These are phyloP conservation scores for Cocos nucifera DNA, from an alignment of 176 grass and related monocot species.

Conservation along the genomic window DNA sequence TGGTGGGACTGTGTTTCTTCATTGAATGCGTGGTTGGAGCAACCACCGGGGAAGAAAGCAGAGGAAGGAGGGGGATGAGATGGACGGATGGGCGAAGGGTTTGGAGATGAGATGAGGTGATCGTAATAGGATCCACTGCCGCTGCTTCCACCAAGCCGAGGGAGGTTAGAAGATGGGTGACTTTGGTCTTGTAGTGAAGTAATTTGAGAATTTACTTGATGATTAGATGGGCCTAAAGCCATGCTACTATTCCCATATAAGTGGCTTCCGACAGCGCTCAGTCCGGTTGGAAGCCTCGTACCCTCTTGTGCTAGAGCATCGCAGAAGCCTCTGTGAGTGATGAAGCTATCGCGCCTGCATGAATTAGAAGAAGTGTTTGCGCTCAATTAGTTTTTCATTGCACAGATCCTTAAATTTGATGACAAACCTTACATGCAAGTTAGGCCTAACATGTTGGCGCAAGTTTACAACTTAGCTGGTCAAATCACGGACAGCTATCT, in stretches of 20 bases:
- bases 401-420: no score
- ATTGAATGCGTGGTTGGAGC: neutral
- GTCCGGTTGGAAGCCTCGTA: neutral
- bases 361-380: neutral
- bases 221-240: neutral
- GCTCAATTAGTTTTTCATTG: no score
- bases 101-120: neutral
- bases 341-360: constrained; percentile 15
- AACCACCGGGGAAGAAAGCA: no score
- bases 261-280: neutral
- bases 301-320: constrained; percentile 5
- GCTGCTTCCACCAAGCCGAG: neutral
- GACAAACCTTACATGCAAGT: no score
- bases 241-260: neutral
- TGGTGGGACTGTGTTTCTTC: no score
- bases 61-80: neutral
- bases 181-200: neutral
- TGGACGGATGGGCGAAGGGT: neutral
- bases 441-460: no score
- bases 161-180: neutral
- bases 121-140: neutral
- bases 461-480: no score
- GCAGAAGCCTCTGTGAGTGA: constrained; percentile 14
- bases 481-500: no score
- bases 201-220: neutral